Percentiles rank a stretch among this genome's conserved stretches.
Evolutionary conservation across 495 filamentous ascomycete species (phyloP).

Genomic region (Cetradonia linearis): DNA sequence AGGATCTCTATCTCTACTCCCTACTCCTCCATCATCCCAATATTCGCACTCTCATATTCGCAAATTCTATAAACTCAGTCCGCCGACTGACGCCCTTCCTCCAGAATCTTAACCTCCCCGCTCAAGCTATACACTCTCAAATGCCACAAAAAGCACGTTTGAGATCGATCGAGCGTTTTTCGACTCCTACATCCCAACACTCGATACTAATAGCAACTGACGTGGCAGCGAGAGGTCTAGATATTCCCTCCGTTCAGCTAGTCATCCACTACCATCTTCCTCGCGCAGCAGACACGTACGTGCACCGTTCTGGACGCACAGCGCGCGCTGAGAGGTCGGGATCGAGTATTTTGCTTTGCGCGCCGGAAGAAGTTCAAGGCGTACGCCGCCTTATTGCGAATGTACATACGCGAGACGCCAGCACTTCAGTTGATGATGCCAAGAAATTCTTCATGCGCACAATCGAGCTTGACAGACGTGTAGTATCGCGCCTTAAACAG

Average conservation of each 20-base stretch:
- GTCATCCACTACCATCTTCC: conserved; percentile 94
- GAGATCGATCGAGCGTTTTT: conserved; percentile 84
- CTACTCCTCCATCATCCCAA: conserved; percentile 74
- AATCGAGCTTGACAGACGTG: conserved; percentile 70
- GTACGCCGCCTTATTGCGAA: conserved; percentile 78
- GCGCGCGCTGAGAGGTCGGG: conserved; percentile 71
- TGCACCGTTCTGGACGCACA: conserved; percentile 91
- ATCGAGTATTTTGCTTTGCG: conserved; percentile 75
- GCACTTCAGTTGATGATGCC: conserved; percentile 27
- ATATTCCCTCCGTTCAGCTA: conserved; percentile 79
- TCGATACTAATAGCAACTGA: conserved; percentile 88
- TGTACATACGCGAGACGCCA: conserved; percentile 51
- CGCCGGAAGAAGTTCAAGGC: conserved; percentile 79
- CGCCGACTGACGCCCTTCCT: conserved; percentile 78
- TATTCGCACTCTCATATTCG: conserved; percentile 73
- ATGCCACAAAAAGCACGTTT: conserved; percentile 97
- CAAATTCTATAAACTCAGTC: conserved; percentile 90
- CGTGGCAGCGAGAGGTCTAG: conserved; percentile 90
- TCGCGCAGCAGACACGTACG: conserved; percentile 81
- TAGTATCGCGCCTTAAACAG: conserved; percentile 63
- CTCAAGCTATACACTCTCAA: conserved; percentile 73
- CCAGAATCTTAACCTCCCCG: conserved; percentile 69
- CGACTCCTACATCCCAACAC: conserved; percentile 45
- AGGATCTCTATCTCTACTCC: conserved; percentile 89
- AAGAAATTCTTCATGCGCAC: conserved; percentile 59